Conservation (phyloP, 768 basidiomycete genomes). For the Termitomyces sp. region DNA sequence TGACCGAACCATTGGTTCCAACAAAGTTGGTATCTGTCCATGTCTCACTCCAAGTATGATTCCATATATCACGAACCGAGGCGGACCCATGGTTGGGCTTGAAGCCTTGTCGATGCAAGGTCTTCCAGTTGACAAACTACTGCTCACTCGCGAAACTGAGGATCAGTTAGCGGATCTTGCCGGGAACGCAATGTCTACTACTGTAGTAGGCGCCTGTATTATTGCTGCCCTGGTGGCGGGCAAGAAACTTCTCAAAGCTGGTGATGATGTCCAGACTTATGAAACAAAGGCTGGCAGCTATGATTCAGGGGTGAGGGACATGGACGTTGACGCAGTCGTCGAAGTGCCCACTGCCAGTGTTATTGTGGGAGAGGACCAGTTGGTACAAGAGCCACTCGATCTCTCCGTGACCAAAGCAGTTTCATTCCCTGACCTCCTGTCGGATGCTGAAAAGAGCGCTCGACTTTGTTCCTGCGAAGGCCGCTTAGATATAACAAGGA, state of each 20-base stretch:
- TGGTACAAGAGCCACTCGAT: constrained; percentile 61
- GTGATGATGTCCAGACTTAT: constrained; percentile 61
- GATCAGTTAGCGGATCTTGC: constrained; percentile 93
- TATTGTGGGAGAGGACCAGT: constrained; percentile 69
- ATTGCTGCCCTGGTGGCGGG: constrained; percentile 73
- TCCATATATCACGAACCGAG: constrained; percentile 91
- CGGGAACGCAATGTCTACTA: constrained; percentile 97
- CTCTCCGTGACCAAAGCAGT: constrained; percentile 47
- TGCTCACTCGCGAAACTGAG: constrained; percentile 88
- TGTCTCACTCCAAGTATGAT: constrained; percentile 97
- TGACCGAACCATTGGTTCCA: constrained; percentile 81
- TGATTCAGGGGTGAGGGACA: constrained; percentile 29
- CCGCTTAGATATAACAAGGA: constrained; percentile 66
- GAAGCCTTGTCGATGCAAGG: constrained; percentile 95
- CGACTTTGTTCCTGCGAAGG: constrained; percentile 93
- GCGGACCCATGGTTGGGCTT: constrained; percentile 91
- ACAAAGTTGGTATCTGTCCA: constrained; percentile 78
- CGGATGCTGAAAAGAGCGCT: constrained; percentile 59
- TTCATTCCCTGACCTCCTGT: constrained; percentile 51
- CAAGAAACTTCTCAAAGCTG: constrained; percentile 58
- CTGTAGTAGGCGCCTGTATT: constrained; percentile 89
- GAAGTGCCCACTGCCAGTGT: constrained; percentile 30
- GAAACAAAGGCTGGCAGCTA: constrained; percentile 49
- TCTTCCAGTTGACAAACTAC: constrained; percentile 84
- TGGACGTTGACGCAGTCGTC: constrained; percentile 40